Evolutionary conservation across 345 rosid species (phyloP), one percentile per base, ranked within the genome.

Genomic region (Eucalyptus microcorys): DNA sequence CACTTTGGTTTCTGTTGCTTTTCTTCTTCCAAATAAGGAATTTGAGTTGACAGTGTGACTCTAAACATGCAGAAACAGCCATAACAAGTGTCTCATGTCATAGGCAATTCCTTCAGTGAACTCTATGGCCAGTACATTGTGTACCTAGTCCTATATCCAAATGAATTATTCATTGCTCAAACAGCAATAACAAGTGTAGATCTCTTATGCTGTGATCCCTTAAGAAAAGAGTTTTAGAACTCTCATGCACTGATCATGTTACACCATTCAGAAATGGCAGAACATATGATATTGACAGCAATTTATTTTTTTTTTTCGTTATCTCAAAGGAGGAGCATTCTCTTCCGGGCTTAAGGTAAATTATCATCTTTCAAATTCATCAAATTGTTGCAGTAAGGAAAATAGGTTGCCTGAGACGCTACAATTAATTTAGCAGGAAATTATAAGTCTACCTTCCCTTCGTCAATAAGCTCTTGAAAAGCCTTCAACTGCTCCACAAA

Each of bases 401-500:
- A 19, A 76, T 40, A 40, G 68, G 47, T 55, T 14, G 87, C 53
- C n/a, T 8, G 30, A 88, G 24, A 11, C 3, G 4, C 27, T 37
- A 53, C 40, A 88, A 55, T 40, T 59, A 8, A 84, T 66, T 50
- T 32, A 76, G 40, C 7, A 7, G n/a, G 42, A 53, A 21, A 45
- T 84, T 34, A 49, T 21, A 17, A 37, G 15, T 66, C 92, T 52
- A 96, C 99, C 99, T 97, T 97, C 81, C 99, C 99, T 93, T 96
- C 95, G 16, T 94, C 93, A 86, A 97, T 93, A 88, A 97, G 94
- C 91, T 96, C 96, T 90, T 96, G 92, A 24, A 97, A 93, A 86
- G 99, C 96, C 89, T 94, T 90, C 84, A 97, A 96, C 94, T 97
- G 99, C 89, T 97, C 96, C 30, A 88, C 93, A 88, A 97, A 93